Conservation (phyloP, 2,329 filamentous ascomycete species). For the Sporothrix euskadiensis region DNA sequence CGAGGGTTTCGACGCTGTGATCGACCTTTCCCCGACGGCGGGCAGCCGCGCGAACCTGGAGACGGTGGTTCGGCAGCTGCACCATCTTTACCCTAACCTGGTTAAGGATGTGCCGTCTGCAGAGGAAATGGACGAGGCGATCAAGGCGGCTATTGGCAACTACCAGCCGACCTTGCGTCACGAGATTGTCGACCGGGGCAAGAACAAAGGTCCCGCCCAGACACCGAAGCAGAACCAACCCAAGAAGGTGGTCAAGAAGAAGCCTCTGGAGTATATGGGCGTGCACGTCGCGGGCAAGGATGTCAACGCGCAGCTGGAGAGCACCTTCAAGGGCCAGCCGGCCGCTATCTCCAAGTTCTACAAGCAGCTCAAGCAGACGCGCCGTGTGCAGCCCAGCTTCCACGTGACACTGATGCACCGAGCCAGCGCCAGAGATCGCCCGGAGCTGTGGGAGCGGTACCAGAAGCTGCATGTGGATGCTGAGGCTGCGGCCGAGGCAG, state of each 20-base stretch:
- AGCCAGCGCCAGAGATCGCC: slow-evolving; percentile 58
- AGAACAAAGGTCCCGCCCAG: slow-evolving; percentile 46
- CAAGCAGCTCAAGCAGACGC: slow-evolving; percentile 68
- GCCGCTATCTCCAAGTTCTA: slow-evolving; percentile 67
- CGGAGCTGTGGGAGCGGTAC: slow-evolving; percentile 76
- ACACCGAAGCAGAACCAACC: slow-evolving; percentile 39
- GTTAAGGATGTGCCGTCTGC: slow-evolving; percentile 69
- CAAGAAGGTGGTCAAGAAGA: slow-evolving; percentile 47
- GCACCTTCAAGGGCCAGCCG: slow-evolving; percentile 61
- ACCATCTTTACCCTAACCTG: slow-evolving; percentile 75
- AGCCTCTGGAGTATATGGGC: slow-evolving; percentile 58
- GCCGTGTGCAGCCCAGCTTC: slow-evolving; percentile 80
- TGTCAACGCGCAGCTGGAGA: slow-evolving; percentile 61
- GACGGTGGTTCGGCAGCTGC: slow-evolving; percentile 68
- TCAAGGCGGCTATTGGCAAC: slow-evolving; percentile 70
- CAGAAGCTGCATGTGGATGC: slow-evolving; percentile 55
- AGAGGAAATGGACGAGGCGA: slow-evolving; percentile 76
- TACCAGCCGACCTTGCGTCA: slow-evolving; percentile 78
- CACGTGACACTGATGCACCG: slow-evolving; percentile 94
- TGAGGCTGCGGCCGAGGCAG: slow-evolving; percentile 42
- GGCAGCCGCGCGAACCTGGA: slow-evolving; percentile 87
- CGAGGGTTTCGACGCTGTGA: slow-evolving; percentile 76
- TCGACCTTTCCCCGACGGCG: slow-evolving; percentile 75
- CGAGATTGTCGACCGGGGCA: slow-evolving; percentile 63
- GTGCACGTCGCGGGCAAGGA: slow-evolving; percentile 49